phyloP scores from a whole-genome alignment of 2,329 filamentous ascomycete species.

The Fusarium sp. region DNA sequence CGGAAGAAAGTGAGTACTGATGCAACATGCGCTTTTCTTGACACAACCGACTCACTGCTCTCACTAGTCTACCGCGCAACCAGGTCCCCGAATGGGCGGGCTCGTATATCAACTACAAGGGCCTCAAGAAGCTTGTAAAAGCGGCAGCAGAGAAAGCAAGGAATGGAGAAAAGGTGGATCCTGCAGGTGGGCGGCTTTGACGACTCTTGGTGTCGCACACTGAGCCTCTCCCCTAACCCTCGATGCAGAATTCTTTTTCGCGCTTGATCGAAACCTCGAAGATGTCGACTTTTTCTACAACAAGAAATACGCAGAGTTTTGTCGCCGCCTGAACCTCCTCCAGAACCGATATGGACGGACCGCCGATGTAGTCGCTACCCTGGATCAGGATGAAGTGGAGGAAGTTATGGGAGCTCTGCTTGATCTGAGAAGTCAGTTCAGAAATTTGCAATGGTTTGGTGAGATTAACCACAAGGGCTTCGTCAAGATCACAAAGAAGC shows the following conservation, averaged over 20 bases:
- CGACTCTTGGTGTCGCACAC: constrained; percentile 41
- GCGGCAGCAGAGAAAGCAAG: constrained; percentile 72
- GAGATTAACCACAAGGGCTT: constrained; percentile 96
- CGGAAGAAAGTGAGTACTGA: constrained; percentile 63
- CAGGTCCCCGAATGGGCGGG: constrained; percentile 89
- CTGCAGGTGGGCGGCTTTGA: constrained; percentile 77
- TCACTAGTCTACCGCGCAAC: constrained; percentile 73
- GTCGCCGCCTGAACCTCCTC: constrained; percentile 83
- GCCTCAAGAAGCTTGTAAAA: constrained; percentile 95
- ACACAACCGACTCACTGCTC: constrained; percentile 21
- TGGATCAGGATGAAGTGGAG: constrained; percentile 89
- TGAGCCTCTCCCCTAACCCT: constrained; percentile 46
- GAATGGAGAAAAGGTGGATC: constrained; percentile 79
- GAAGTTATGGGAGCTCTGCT: constrained; percentile 91
- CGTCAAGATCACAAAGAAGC: constrained; percentile 98
- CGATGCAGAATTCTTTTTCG: constrained; percentile 89
- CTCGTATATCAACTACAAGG: constrained; percentile 89
- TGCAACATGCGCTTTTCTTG: background rate
- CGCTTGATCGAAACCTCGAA: constrained; percentile 95
- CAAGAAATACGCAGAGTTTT: constrained; percentile 88
- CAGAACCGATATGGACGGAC: constrained; percentile 86
- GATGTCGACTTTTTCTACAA: constrained; percentile 97
- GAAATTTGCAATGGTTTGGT: constrained; percentile 97
- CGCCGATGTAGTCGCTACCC: constrained; percentile 72
- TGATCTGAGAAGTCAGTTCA: constrained; percentile 84